Percentiles rank a stretch among this genome's conserved stretches.
These are phyloP conservation scores for Termitomyces sp. DNA, from an alignment of 768 basidiomycete genomes.

Conservation along the genomic window DNA sequence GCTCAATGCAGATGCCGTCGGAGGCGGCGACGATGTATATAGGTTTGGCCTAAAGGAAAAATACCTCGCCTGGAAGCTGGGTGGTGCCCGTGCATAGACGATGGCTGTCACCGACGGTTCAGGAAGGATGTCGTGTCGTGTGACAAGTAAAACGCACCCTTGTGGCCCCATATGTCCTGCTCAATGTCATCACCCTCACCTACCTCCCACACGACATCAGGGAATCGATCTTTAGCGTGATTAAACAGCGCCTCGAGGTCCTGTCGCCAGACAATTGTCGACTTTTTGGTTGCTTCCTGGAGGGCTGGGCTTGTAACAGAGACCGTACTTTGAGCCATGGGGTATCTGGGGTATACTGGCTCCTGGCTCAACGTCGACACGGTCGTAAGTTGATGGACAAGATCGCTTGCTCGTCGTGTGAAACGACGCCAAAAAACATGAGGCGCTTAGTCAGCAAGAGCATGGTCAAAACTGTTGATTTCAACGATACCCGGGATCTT, in stretches of 20 bases:
- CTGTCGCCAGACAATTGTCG: constrained; percentile 74
- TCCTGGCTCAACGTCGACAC: constrained; percentile 3
- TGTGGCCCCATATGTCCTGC: constrained; percentile 88
- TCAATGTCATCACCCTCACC: constrained; percentile 44
- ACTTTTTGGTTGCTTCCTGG: constrained; percentile 62
- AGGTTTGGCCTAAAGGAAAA: constrained; percentile 70
- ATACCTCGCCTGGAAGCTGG: constrained; percentile 85
- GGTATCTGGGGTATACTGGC: constrained; percentile 17
- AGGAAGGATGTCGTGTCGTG: background rate
- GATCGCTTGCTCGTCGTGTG: constrained; percentile 16
- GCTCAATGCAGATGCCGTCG: constrained; percentile 60
- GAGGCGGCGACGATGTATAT: constrained; percentile 42
- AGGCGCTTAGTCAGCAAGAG: constrained; percentile 18
- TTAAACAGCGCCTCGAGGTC: constrained; percentile 77
- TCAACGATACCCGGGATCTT: too few species aligned
- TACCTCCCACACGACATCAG: constrained; percentile 95
- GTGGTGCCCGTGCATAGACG: constrained; percentile 92
- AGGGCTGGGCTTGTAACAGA: constrained; percentile 36
- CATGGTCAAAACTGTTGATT: too few species aligned
- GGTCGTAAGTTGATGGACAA: constrained; percentile 11
- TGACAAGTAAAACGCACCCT: constrained; percentile 54
- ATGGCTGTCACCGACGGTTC: constrained; percentile 45
- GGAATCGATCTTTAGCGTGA: constrained; percentile 86
- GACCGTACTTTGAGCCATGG: constrained; percentile 13
- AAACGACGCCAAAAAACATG: constrained; percentile 17